Evolutionary conservation across 163 green algal species (phyloP).

Genomic region (Trebouxiophyceae sp.): DNA sequence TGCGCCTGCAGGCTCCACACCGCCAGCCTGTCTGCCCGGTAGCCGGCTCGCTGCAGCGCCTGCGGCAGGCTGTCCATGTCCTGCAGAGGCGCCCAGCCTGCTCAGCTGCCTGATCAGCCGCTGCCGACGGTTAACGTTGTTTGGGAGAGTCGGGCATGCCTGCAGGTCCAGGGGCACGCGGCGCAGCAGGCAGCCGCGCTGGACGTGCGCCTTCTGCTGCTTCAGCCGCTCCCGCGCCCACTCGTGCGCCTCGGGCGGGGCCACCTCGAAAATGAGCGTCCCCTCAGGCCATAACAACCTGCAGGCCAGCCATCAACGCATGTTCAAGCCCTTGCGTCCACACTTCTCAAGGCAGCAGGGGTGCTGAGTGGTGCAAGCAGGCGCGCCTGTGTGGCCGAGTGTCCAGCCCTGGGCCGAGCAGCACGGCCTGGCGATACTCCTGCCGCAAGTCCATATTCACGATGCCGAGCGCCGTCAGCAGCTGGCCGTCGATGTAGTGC

Average conservation of each 20-base stretch:
- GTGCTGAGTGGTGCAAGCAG: no score
- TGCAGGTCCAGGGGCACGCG: conserved; percentile 37
- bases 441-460: conserved; percentile 52
- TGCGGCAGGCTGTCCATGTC: conserved; percentile 20
- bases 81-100: no score
- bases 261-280: conserved; percentile 69
- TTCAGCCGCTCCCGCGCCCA: conserved; percentile 45
- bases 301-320: no score
- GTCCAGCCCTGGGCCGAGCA: conserved; percentile 68
- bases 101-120: no score
- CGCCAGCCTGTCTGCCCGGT: conserved; percentile 53
- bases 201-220: conserved; percentile 22
- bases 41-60: conserved; percentile 45
- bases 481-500: conserved; percentile 50
- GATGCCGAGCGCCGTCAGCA: conserved; percentile 35
- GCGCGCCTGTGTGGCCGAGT: conserved; percentile 62
- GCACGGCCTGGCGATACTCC: conserved; percentile 66
- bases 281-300: conserved; percentile 57
- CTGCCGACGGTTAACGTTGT: no score
- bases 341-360: no score
- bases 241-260: conserved; percentile 46
- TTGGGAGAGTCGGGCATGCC: no score
- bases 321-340: no score
- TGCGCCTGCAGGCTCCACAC: conserved; percentile 65
- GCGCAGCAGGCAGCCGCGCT: conserved; percentile 55